Evolutionary conservation across 805 yeast species (phyloP).

Genomic region (Clavispora phyllophila): DNA sequence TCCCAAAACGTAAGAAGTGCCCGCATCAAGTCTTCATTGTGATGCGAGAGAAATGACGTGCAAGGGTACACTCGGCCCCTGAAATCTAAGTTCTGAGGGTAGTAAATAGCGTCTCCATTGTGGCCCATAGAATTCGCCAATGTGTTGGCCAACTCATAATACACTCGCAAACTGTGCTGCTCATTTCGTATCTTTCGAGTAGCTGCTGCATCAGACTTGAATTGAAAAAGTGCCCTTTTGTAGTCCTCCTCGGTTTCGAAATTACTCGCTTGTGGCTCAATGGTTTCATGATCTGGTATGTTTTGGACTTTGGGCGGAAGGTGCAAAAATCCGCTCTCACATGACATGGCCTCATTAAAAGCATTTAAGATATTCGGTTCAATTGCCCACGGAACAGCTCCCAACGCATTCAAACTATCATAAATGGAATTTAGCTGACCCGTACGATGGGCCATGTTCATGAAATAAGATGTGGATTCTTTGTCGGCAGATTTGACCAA

Average conservation of each 20-base stretch:
- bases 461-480: constrained; percentile 13
- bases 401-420: constrained; percentile 23
- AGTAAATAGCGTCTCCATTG: constrained; percentile 32
- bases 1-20: constrained; percentile 35
- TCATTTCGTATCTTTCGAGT: not conserved
- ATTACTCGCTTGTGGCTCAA: not conserved
- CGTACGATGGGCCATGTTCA: constrained; percentile 22
- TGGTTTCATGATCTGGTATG: not conserved
- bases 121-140: constrained; percentile 23
- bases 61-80: constrained; percentile 39
- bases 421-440: constrained; percentile 32
- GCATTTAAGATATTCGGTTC: constrained; percentile 22
- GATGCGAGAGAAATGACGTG: constrained; percentile 30
- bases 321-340: constrained; percentile 18
- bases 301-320: constrained; percentile 20
- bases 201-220: constrained; percentile 2
- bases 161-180: constrained; percentile 13
- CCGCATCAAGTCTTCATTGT: constrained; percentile 32
- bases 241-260: constrained; percentile 2
- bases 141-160: constrained; percentile 15
- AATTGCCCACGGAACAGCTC: constrained; percentile 33
- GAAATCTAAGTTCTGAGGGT: constrained; percentile 37
- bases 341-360: constrained; percentile 17
- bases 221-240: not conserved
- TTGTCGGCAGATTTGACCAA: constrained; percentile 18